Evolutionary conservation across 148 eudicot species (phyloP), one percentile per base, ranked within the genome.

Genomic region (Spergularia marina): DNA sequence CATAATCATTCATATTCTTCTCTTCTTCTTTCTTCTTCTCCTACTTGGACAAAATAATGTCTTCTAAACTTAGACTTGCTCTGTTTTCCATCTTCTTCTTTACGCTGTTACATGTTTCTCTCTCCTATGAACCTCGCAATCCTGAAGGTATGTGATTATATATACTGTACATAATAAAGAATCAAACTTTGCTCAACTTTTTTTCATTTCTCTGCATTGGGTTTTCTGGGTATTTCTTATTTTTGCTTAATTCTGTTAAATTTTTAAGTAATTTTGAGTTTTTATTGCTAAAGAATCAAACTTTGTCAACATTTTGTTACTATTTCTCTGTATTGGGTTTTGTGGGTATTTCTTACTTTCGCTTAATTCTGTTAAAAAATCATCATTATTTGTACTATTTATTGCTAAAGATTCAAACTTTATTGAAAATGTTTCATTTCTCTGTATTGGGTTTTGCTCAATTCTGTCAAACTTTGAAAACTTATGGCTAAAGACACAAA

Each of bases 91-190:
- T 83, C 54, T 76, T 72, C 30, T 78, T 65, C 12, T 76, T 66
- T 70, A 69, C 75, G 0, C 65, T 76, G 70, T 64, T 75, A 12
- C 83, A 75, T 53, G 56, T 80, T 63, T 84, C 85, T 57, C 64
- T 83, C 65, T 83, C 98, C 12, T 88, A 86, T 52, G 96, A 91
- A 68, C 87, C 87, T 76, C 82, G 94, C 10, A 93, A 89, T 80
- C 91, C 83, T 59, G 94, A 93, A 93, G 98, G 98, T 91, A 84
- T 44, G 6, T 30, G 36, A 30, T 30, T 30, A 30, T 30, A 30
- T 30, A n/a, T n/a, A n/a, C n/a, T n/a, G n/a, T n/a, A 30, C 36
- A 3, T 30, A 30, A 30, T 30, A 30, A 30, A 30, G 39, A 16
- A 16, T 47, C 63, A 36, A 39, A 55, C 59, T 75, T 67, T 34